Base-by-base conservation (phyloP, 306 rosid genomes). In the Medicago arabica region DNA sequence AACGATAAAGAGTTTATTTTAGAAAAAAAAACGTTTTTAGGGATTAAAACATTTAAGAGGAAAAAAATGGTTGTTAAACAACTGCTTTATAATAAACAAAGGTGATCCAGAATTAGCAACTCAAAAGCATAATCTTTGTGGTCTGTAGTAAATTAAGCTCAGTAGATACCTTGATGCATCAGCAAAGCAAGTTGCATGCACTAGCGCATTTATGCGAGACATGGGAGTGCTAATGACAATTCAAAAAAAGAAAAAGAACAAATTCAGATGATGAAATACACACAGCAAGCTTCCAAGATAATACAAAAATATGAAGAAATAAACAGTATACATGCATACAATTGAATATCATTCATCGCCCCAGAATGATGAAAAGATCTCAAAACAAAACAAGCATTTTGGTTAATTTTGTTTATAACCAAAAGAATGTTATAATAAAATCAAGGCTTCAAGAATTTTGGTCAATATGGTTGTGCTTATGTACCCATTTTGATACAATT, bases 131-230 rank as follows among this genome's bases (percentile, higher is more conserved):
- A 65, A 75, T 79, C 61, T 61, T 66, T 43, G 53, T 66, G 68
- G 75, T 55, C 50, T 34, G 53, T 61, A 69, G 75, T 40, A 69
- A 39, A 47, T 84, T 83, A 55, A 55, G 75, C 67, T 41, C 55
- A 60, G 76, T 69, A 75, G 74, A 72, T 92, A 95, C 97, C 98
- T 95, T 77, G 96, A 88, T 51, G 91, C 86, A 82, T 95, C 98
- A 72, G 96, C 89, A 89, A 90, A 95, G 83, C 97, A 92, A 57
- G 97, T 92, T 75, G 97, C 95, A 84, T 95, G 92, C 75, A 92
- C 88, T 65, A 92, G 81, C 0, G 90, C 96, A 85, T 95, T 90
- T 78, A 90, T 85, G 80, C 90, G 93, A 18, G 96, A 83, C 61
- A 92, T 96, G 6, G 96, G 93, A 66, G 97, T 62, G 68, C 98